These are phyloP conservation scores for Mercurialis annua DNA, from an alignment of 345 rosid species.

Conservation along the genomic window DNA sequence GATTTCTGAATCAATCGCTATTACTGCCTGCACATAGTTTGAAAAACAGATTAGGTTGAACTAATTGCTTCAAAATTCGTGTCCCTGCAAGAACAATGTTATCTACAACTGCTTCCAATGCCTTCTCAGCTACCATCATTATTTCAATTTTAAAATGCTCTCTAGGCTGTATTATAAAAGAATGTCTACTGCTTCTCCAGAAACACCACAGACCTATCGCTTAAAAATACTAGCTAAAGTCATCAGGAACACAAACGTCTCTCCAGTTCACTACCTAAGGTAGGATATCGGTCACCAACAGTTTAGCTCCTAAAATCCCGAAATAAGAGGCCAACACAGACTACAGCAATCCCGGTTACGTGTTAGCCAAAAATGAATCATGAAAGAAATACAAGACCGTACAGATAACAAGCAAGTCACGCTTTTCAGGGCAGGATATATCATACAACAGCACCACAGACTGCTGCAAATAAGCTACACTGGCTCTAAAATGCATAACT, in stretches of 20 bases:
- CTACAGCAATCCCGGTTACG: too few species aligned
- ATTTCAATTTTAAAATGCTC: background rate
- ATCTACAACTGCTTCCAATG: background rate
- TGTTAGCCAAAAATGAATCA: background rate
- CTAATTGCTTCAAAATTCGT: background rate
- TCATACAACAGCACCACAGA: too few species aligned
- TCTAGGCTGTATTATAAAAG: background rate
- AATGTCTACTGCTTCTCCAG: background rate
- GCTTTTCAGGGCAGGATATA: too few species aligned
- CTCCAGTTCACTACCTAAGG: background rate
- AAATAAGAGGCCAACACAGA: too few species aligned
- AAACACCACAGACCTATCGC: background rate
- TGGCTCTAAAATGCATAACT: background rate
- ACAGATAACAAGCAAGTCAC: too few species aligned
- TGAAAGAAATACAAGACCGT: background rate
- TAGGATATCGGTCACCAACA: background rate
- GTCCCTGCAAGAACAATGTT: background rate
- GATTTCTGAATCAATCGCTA: slow-evolving; percentile 89
- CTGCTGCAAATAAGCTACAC: background rate
- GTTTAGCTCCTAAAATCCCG: too few species aligned
- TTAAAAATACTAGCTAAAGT: background rate
- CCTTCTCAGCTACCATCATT: background rate
- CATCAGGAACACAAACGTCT: background rate
- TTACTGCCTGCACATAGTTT: slow-evolving; percentile 58
- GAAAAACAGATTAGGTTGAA: background rate